phyloP scores from a whole-genome alignment of 345 rosid genomes.

The Brassica juncea region DNA sequence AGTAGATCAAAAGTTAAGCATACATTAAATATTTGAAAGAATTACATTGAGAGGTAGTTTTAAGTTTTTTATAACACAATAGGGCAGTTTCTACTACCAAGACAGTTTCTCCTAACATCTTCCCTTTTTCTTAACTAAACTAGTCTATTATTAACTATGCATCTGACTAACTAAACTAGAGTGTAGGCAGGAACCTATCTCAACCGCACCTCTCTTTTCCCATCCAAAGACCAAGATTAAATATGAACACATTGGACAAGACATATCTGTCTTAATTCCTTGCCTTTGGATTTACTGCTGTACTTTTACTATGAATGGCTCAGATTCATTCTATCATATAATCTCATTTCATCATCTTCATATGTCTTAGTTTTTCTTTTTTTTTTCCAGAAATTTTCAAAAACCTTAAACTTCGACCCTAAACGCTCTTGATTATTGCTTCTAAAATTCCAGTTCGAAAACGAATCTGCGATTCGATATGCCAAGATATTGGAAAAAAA shows the following conservation, averaged over 20 bases:
- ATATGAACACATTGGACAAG: neutral
- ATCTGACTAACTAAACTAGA: neutral
- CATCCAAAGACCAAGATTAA: neutral
- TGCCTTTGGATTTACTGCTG: neutral
- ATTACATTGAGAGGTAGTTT: no score
- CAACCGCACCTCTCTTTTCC: neutral
- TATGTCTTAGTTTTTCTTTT: no score
- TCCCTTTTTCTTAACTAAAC: neutral
- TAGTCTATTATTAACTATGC: neutral
- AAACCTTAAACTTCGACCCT: no score
- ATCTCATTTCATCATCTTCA: neutral
- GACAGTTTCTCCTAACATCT: no score
- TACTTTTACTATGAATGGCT: neutral
- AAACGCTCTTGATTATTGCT: no score
- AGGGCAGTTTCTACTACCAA: no score
- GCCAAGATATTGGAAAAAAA: no score
- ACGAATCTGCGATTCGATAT: no score
- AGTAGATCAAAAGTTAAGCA: neutral
- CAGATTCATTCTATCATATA: neutral
- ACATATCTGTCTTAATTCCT: neutral
- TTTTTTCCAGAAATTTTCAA: neutral
- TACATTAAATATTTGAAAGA: neutral
- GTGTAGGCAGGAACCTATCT: neutral
- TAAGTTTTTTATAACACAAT: neutral
- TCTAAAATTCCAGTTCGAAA: no score